These are phyloP conservation scores for Musa beccarii DNA, from an alignment of 176 grass and related monocot genomes.

Conservation along the genomic window DNA sequence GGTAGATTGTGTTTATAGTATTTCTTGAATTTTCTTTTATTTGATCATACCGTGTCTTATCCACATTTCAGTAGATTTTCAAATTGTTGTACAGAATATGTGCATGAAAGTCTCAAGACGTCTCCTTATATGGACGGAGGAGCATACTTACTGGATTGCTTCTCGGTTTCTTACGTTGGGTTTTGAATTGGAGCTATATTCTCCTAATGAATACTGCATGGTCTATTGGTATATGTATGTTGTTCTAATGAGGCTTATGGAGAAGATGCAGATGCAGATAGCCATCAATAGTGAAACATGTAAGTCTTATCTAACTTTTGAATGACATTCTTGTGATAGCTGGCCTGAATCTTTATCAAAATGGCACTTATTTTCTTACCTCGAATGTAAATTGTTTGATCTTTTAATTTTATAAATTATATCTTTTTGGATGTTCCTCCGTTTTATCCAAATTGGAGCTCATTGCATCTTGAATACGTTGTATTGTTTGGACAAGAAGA, in stretches of 20 bases:
- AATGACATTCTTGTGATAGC: neutral
- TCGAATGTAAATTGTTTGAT: neutral
- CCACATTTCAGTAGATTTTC: conserved; percentile 17
- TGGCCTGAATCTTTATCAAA: neutral
- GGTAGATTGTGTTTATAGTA: conserved; percentile 32
- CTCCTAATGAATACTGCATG: conserved; percentile 76
- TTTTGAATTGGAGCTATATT: conserved; percentile 93
- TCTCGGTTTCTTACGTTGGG: conserved; percentile 86
- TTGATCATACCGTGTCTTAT: conserved; percentile 17
- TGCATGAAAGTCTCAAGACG: conserved; percentile 89
- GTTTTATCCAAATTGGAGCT: neutral
- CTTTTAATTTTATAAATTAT: neutral
- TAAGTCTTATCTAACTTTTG: conserved; percentile 36
- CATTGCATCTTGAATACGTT: neutral
- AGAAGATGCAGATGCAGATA: conserved; percentile 66
- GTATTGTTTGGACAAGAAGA: neutral
- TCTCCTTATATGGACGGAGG: conserved; percentile 83
- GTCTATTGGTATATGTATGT: conserved; percentile 99
- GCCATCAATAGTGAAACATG: conserved; percentile 63
- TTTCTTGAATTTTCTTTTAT: conserved; percentile 11
- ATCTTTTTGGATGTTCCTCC: neutral
- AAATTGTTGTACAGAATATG: conserved; percentile 41
- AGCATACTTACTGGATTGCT: conserved; percentile 79
- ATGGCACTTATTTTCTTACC: neutral
- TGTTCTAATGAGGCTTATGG: conserved; percentile 58